These are phyloP conservation scores for Akanthomyces uredinophilus DNA, from an alignment of 2,329 filamentous ascomycete genomes.

Conservation along the genomic window DNA sequence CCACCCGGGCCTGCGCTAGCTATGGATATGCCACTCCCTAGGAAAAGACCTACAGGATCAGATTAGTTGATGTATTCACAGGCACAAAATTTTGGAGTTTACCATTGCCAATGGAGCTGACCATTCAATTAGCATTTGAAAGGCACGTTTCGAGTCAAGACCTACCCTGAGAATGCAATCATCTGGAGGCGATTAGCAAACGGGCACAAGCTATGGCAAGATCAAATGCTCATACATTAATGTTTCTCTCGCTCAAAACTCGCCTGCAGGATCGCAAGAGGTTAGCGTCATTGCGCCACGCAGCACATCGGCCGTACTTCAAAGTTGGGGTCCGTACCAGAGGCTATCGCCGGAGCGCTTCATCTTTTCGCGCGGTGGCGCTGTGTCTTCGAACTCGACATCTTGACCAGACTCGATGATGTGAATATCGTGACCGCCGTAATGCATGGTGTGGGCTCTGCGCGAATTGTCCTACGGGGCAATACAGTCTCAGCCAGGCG, in stretches of 20 bases:
- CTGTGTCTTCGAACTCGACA: constrained; percentile 1
- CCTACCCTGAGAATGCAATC: constrained; percentile 40
- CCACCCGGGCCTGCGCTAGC: constrained; percentile 36
- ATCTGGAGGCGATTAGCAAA: constrained; percentile 26
- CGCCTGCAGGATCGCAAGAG: constrained; percentile 25
- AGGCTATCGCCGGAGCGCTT: constrained; percentile 10
- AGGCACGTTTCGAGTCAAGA: not conserved
- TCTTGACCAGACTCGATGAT: constrained; percentile 10
- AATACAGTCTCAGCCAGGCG: not conserved
- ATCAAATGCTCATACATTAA: constrained; percentile 27
- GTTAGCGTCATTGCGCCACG: not conserved
- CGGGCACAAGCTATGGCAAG: not conserved
- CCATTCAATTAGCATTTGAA: not conserved
- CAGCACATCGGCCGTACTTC: not conserved
- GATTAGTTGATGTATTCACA: not conserved
- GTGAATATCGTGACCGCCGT: constrained; percentile 3
- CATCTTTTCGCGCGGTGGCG: constrained; percentile 10
- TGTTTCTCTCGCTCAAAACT: constrained; percentile 35
- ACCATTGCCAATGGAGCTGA: constrained; percentile 33
- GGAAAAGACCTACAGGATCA: constrained; percentile 29
- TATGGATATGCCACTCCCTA: constrained; percentile 35
- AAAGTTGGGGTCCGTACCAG: constrained; percentile 1
- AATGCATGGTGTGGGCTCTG: not conserved
- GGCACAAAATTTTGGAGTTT: not conserved
- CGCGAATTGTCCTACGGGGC: not conserved